Evolutionary conservation across 495 filamentous ascomycete genomes (phyloP), one percentile per base, ranked within the genome.

Genomic region (Penicillium arizonense): DNA sequence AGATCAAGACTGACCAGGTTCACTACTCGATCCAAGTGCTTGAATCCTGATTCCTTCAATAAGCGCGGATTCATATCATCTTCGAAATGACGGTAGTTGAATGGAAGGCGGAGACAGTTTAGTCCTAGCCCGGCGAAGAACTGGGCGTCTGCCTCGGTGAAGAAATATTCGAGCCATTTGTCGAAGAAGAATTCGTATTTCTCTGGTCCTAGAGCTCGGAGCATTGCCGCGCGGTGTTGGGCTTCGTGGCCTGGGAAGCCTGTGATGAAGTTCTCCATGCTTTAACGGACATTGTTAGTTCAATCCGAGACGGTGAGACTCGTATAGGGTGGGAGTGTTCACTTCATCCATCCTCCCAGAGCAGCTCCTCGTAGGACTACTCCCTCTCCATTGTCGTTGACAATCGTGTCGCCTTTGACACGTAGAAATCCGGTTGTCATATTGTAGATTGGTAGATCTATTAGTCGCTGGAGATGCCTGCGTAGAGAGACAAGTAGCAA

Each of bases 251-350:
- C 84, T 0, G 84, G 67, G 50, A 80, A 87, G n/a, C 84, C 83
- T 0, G 83, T 86, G 62, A 86, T 86, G 70, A 86, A 86, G 53
- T 86, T 86, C 62, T 85, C 82, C 82, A 86, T 84, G 53, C 79
- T 82, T 44, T 53, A 51, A 36, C 58, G 3, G 37, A 21, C 13
- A 42, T 9, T 35, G 16, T 38, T 32, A 33, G 39, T 24, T 33
- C 3, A 35, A 21, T 3, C 6, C 8, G 8, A 6, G 6, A 37
- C 4, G 3, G 33, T 1, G 5, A 7, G 8, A 9, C 5, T 30
- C 8, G 7, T 10, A 30, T 30, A 30, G 7, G 28, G 5, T 8
- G 5, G 5, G 6, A 9, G 7, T 5, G 9, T 2, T 30, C 7
- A 71, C 66, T 75, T 77, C 61, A 73, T 73, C 74, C 75, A 79